Conservation (phyloP, 2,329 filamentous ascomycete genomes). For the Monilinia aucupariae region DNA sequence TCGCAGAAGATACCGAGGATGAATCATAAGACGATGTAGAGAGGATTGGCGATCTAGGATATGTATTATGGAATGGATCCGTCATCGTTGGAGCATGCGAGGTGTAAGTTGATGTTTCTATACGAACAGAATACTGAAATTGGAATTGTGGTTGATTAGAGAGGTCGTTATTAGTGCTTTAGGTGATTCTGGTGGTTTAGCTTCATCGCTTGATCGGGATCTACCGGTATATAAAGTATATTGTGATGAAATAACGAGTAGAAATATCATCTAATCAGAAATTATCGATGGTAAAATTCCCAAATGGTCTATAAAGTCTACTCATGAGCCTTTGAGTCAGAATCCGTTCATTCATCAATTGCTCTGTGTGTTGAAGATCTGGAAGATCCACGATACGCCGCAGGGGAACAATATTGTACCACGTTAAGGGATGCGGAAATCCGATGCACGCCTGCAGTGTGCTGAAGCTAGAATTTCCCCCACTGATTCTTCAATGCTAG, state of each 20-base stretch:
- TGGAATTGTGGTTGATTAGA: background rate
- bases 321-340: background rate
- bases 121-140: background rate
- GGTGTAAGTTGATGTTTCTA: constrained; percentile 4
- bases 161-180: constrained; percentile 10
- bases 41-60: constrained; percentile 56
- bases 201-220: constrained; percentile 11
- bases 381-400: constrained; percentile 28
- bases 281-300: background rate
- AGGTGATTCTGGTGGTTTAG: background rate
- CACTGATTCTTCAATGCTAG: constrained; percentile 24
- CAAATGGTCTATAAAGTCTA: constrained; percentile 3
- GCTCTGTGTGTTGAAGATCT: constrained; percentile 9
- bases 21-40: constrained; percentile 60
- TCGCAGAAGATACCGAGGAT: constrained; percentile 56
- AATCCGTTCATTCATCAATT: background rate
- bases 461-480: constrained; percentile 24
- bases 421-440: constrained; percentile 31
- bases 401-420: constrained; percentile 26
- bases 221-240: constrained; percentile 2
- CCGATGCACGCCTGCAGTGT: constrained; percentile 30
- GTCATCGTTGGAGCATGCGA: constrained; percentile 42
- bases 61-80: constrained; percentile 51
- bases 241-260: background rate
- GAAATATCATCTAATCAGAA: background rate